These are phyloP conservation scores for Cephalotrichum gorgonifer DNA, from an alignment of 2,329 filamentous ascomycete genomes.

Conservation along the genomic window DNA sequence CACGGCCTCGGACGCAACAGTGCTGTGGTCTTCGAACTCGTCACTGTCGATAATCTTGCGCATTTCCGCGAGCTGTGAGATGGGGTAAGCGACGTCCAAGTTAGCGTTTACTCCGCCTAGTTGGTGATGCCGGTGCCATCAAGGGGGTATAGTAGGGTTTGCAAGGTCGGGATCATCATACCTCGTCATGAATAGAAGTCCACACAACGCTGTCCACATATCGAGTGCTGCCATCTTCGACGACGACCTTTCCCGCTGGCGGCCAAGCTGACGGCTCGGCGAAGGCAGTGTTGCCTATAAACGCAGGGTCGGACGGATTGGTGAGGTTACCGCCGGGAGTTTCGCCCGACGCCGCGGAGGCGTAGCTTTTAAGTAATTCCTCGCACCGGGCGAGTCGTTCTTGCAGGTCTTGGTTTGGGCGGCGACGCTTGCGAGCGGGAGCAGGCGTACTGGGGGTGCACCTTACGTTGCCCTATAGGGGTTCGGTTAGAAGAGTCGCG, in stretches of 20 bases:
- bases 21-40: slow-evolving; percentile 35
- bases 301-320: slow-evolving; percentile 6
- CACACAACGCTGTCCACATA: slow-evolving; percentile 49
- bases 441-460: slow-evolving; percentile 51
- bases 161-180: slow-evolving; percentile 18
- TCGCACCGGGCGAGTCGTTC: slow-evolving; percentile 50
- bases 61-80: slow-evolving; percentile 43
- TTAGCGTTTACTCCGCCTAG: not conserved
- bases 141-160: not conserved
- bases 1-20: slow-evolving; percentile 35
- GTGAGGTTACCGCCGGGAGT: slow-evolving; percentile 5
- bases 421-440: slow-evolving; percentile 46
- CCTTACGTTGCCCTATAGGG: slow-evolving; percentile 41
- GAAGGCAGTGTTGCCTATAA: slow-evolving; percentile 6
- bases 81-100: not conserved
- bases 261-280: slow-evolving; percentile 22
- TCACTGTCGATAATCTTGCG: slow-evolving; percentile 44
- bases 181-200: slow-evolving; percentile 45
- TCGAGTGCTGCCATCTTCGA: slow-evolving; percentile 42
- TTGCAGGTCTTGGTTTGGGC: slow-evolving; percentile 52
- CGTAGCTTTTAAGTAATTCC: slow-evolving; percentile 47
- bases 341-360: slow-evolving; percentile 19
- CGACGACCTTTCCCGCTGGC: slow-evolving; percentile 40
- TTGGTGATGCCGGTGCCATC: not conserved
- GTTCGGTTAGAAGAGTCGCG: slow-evolving; percentile 1